Evolutionary conservation across 2,329 filamentous ascomycete species (phyloP).

Genomic region (Zymoseptoria crescenta): DNA sequence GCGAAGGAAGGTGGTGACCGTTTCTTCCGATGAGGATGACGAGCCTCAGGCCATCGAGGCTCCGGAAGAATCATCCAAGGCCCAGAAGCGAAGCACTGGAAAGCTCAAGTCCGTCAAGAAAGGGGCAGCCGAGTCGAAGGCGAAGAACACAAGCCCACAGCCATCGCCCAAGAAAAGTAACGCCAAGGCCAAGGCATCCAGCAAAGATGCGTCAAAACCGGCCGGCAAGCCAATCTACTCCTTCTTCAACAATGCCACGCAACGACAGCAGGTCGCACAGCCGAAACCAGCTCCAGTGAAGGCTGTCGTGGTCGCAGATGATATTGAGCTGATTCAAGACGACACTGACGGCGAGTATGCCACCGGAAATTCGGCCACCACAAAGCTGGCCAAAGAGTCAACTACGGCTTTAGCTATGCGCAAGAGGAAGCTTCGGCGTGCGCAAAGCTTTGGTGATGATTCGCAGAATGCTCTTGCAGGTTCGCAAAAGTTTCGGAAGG

Average conservation of each 20-base stretch:
- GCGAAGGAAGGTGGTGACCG: conserved; percentile 19
- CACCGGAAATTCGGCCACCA: background rate
- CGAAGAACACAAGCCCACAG: conserved; percentile 5
- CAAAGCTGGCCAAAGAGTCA: conserved; percentile 26
- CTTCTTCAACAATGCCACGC: conserved; percentile 42
- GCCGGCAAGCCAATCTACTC: conserved; percentile 39
- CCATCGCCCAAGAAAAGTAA: conserved; percentile 16
- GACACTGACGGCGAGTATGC: conserved; percentile 23
- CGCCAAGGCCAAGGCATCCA: conserved; percentile 22
- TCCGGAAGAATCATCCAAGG: conserved; percentile 7
- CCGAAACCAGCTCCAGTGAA: conserved; percentile 35
- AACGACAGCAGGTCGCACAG: conserved; percentile 31
- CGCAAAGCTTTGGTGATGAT: conserved; percentile 11
- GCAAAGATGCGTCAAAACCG: conserved; percentile 31
- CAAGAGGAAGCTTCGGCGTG: conserved; percentile 27
- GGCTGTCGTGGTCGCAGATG: conserved; percentile 32
- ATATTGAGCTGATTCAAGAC: conserved; percentile 27
- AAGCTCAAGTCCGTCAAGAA: conserved; percentile 18
- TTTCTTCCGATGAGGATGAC: conserved; percentile 19
- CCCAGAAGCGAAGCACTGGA: conserved; percentile 12
- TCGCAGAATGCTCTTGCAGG: conserved; percentile 15
- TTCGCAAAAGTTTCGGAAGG: conserved; percentile 41
- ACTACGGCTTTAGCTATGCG: conserved; percentile 27
- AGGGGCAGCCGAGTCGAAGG: background rate
- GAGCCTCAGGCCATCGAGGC: conserved; percentile 3